Base-by-base conservation (phyloP, 306 rosid species). In the Bauhinia variegata region DNA sequence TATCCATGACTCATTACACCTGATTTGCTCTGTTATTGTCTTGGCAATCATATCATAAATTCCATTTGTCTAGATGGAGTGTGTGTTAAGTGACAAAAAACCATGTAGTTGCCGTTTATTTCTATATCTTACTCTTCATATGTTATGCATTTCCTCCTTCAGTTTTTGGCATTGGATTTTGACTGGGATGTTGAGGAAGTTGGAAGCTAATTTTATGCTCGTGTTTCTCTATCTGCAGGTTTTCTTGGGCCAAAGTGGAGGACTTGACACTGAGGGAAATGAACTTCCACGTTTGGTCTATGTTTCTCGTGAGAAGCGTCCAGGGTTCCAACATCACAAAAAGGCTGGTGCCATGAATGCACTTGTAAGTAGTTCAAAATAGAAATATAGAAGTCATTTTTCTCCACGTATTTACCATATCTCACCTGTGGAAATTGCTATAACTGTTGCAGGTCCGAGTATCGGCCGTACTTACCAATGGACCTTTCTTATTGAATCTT, bases 291-390 rank as follows among this genome's bases (percentile, higher is more conserved):
- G 95, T 17, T 66, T 90, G 54, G 95, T 90, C 34, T 90, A 90
- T 75, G 97, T 90, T 58, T 90, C 97, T 82, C 97, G 97, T 80
- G 97, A 90, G 74, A 90, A 90, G 82, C 97, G 97, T 82, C 97
- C 95, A 2, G 97, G 97, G 46, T 90, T 90, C 74, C 97, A 90
- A 72, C 97, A 90, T 79, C 97, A 90, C 80, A 90, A 90, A 87
- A 90, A 90, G 78, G 97, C 97, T 8, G 97, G 97, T 78, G 97
- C 97, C 72, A 90, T 90, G 97, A 90, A 90, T 79, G 84, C 97
- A 47, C 96, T 93, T 58, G 98, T 93, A 77, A 84, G 98, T 82
- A 64, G 30, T 59, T 48, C 7, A 34, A 19, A 7, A 14, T 46
- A 44, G 19, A 50, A 34, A 9, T 34, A 33, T 70, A 42, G 33